A percentile compares a stretch with the other conserved stretches of the same genome.
Conservation (phyloP, 305 asterid species). For the Fraxinus nigra region DNA sequence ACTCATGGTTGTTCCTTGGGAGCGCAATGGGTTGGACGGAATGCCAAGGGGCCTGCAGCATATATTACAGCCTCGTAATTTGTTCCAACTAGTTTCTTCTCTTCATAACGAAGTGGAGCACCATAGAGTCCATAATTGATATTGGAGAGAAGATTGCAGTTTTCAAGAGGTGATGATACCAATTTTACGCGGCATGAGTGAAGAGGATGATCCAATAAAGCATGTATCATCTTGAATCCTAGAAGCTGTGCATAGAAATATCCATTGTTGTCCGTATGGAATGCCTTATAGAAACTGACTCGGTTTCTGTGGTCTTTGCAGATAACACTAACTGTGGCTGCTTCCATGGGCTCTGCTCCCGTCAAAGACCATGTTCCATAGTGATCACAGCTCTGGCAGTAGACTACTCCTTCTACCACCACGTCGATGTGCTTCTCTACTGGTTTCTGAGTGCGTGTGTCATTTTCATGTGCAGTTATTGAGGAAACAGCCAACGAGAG, state of each 20-base stretch:
- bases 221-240: slow-evolving; percentile 64
- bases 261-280: slow-evolving; percentile 49
- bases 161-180: slow-evolving; percentile 61
- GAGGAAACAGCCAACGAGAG: slow-evolving; percentile 35
- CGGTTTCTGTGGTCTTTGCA: slow-evolving; percentile 69
- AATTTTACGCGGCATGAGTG: slow-evolving; percentile 73
- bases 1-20: slow-evolving; percentile 27
- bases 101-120: slow-evolving; percentile 61
- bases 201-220: slow-evolving; percentile 78
- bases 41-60: slow-evolving; percentile 73
- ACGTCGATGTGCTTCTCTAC: slow-evolving; percentile 41
- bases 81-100: slow-evolving; percentile 46
- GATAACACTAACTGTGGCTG: slow-evolving; percentile 62
- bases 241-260: slow-evolving; percentile 74
- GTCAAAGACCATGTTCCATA: slow-evolving; percentile 59
- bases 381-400: slow-evolving; percentile 65
- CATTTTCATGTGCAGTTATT: slow-evolving; percentile 25
- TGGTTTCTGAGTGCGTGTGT: slow-evolving; percentile 4
- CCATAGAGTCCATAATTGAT: slow-evolving; percentile 74
- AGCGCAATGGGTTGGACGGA: slow-evolving; percentile 62
- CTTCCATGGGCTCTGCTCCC: slow-evolving; percentile 51
- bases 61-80: slow-evolving; percentile 66
- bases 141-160: slow-evolving; percentile 60
- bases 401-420: slow-evolving; percentile 74
- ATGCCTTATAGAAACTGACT: slow-evolving; percentile 71